Conservation (phyloP, 1,284 basidiomycete species). For the Sanghuangporus weigelae region DNA sequence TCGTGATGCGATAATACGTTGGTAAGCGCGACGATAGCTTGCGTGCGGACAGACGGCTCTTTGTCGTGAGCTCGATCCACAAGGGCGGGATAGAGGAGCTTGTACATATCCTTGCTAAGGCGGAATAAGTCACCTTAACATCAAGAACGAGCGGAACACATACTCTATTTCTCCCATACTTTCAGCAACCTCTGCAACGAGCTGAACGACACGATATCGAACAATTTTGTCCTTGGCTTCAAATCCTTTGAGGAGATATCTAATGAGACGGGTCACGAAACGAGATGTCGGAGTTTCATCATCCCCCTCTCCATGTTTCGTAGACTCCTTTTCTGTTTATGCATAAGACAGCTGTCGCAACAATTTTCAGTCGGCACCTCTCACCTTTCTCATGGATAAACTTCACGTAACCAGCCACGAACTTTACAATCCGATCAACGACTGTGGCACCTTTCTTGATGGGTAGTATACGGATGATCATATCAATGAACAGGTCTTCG, state of each 20-base stretch:
- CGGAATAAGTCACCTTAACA: neutral
- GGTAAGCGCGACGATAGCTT: constrained; percentile 81
- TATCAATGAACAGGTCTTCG: constrained; percentile 66
- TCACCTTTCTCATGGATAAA: constrained; percentile 77
- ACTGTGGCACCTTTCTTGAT: constrained; percentile 81
- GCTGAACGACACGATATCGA: constrained; percentile 74
- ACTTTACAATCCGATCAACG: constrained; percentile 83
- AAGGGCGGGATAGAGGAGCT: constrained; percentile 59
- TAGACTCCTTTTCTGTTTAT: neutral
- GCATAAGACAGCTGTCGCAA: neutral
- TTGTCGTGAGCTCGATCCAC: constrained; percentile 85
- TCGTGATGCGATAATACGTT: constrained; percentile 60
- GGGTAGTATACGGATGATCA: constrained; percentile 66
- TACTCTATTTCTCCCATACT: constrained; percentile 83
- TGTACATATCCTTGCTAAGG: constrained; percentile 77
- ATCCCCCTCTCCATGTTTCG: constrained; percentile 29
- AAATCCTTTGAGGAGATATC: constrained; percentile 81
- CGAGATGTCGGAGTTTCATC: constrained; percentile 69
- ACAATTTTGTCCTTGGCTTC: constrained; percentile 87
- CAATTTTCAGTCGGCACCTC: neutral
- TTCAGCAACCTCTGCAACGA: constrained; percentile 78
- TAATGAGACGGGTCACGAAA: constrained; percentile 70
- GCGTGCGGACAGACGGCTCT: constrained; percentile 77
- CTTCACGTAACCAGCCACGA: constrained; percentile 78
- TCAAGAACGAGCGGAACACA: constrained; percentile 26